Evolutionary conservation across 1,284 basidiomycete species (phyloP), one percentile per base, ranked within the genome.

Genomic region (Cryptococcus sp.): DNA sequence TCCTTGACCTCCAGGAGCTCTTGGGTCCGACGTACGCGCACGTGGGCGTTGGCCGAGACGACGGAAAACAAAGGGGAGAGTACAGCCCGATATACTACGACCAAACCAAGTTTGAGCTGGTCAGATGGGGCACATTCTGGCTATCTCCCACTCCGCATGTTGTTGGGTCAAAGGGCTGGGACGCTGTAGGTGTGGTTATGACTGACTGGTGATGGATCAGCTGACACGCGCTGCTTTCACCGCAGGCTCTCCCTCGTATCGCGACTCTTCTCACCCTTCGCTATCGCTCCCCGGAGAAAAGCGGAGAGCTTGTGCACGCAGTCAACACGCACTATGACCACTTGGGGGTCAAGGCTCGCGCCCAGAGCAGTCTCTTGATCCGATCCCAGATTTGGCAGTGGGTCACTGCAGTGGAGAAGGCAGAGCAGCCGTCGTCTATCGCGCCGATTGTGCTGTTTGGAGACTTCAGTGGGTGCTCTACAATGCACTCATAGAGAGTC

Each of bases 61-160:
- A 87, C 66, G 85, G 85, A 2, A 72, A 75, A 12, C 59, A 74
- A 24, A 79, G 76, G 1, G 85, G 85, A 39, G 85, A 87, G 69
- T 86, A 83, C 70, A 82, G 80, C 59, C 83, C 85, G 0, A 82
- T 87, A 56, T 87, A 86, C 70, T 87, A 79, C 72, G 81, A 83
- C 62, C 81, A 76, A 80, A 49, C 37, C 20, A 53, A 63, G 33
- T 71, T 68, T 46, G 56, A 65, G 4, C 23, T 67, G 16, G 64
- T 70, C 9, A 56, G 64, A 7, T 70, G 67, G 66, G 69, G 65
- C 49, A 71, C 70, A 0, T 64, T 73, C 7, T 75, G 75, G 75
- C 52, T 78, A n/a, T 72, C 70, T 1, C 55, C 65, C 21, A 67
- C 67, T 2, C 71, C 75, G 0, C 65, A 69, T 12, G 51, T 61